Percentiles rank a stretch among this genome's conserved stretches.
Conservation (phyloP, 306 rosid genomes). For the Pterocarpus macrocarpus region DNA sequence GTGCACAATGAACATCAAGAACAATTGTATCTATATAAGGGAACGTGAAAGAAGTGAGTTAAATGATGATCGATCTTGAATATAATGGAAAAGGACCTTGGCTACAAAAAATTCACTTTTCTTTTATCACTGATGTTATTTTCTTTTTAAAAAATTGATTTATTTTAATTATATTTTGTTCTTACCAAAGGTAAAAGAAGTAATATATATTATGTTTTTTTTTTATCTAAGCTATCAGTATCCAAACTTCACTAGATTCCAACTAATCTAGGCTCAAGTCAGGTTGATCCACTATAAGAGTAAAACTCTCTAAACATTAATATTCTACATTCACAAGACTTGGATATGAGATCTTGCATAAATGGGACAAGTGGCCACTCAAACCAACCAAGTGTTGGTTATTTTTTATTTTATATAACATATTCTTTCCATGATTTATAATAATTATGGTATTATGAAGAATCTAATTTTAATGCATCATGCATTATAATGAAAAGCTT, state of each 20-base stretch:
- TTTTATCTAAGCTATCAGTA: too few relatives aligned
- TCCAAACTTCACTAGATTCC: too few relatives aligned
- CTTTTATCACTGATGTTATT: not conserved
- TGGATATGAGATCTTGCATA: too few relatives aligned
- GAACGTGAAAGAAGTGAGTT: not conserved
- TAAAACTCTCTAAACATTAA: too few relatives aligned
- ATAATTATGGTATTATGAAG: not conserved
- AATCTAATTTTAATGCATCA: too few relatives aligned
- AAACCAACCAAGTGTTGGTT: not conserved
- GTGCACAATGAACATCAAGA: constrained; percentile 30
- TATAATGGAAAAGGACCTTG: not conserved
- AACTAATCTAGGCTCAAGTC: too few relatives aligned
- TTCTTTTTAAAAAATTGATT: not conserved
- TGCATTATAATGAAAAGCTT: too few relatives aligned
- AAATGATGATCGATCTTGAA: not conserved
- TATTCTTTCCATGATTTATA: not conserved
- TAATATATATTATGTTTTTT: too few relatives aligned
- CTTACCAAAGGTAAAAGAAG: not conserved
- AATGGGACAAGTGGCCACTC: too few relatives aligned
- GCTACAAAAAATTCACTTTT: not conserved
- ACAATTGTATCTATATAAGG: not conserved
- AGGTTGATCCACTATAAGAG: too few relatives aligned
- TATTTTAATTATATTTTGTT: not conserved
- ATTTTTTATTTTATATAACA: not conserved
- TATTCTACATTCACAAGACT: too few relatives aligned